phyloP scores from a whole-genome alignment of 768 basidiomycete species.

The Boletus vermiculosoides region DNA sequence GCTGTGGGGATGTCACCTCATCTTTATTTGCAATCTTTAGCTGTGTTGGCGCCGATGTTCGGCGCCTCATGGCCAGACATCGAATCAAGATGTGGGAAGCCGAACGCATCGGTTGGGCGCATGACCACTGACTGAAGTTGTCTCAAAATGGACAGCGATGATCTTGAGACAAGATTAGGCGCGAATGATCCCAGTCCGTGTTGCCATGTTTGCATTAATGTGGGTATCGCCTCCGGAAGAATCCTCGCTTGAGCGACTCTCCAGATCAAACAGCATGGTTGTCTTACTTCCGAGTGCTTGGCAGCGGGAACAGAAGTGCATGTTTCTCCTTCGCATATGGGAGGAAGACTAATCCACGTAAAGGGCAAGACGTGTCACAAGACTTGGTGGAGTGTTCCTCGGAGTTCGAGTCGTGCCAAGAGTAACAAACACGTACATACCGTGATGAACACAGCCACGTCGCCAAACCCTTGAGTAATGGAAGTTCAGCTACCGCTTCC shows the following conservation, averaged over 20 bases:
- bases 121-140: constrained; percentile 1
- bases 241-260: not conserved
- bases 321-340: not conserved
- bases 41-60: constrained; percentile 4
- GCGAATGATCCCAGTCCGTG: too few species aligned
- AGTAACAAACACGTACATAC: not conserved
- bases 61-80: constrained; percentile 3
- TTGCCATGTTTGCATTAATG: too few species aligned
- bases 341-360: not conserved
- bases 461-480: too few species aligned
- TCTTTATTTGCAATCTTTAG: constrained; percentile 14
- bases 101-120: not conserved
- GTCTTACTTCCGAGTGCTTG: not conserved
- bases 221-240: constrained; percentile 13
- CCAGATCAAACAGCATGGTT: not conserved
- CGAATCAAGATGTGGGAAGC: constrained; percentile 6
- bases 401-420: not conserved
- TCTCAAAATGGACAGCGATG: not conserved
- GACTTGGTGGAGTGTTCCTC: not conserved
- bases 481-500: too few species aligned
- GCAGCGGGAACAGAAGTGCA: not conserved
- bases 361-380: not conserved
- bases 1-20: constrained; percentile 4
- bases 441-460: not conserved
- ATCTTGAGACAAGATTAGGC: not conserved